These are phyloP conservation scores for Endoconidiophora laricicola DNA, from an alignment of 2,329 filamentous ascomycete species.

Conservation along the genomic window DNA sequence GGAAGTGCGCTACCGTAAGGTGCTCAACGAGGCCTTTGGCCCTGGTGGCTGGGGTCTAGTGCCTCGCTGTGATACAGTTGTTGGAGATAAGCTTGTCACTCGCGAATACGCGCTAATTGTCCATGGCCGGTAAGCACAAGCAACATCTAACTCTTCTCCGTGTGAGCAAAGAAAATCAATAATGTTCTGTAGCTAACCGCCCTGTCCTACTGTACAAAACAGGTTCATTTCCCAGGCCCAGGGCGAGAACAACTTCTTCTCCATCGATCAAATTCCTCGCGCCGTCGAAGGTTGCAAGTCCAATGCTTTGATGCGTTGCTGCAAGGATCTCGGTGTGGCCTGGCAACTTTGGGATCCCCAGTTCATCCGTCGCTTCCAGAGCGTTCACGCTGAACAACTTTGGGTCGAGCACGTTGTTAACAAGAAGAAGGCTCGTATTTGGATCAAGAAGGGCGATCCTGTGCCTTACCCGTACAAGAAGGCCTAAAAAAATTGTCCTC, in stretches of 20 bases:
- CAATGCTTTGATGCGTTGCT: slow-evolving; percentile 94
- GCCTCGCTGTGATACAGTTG: slow-evolving; percentile 68
- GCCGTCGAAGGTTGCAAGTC: slow-evolving; percentile 95
- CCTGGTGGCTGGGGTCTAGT: slow-evolving; percentile 92
- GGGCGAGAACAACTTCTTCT: slow-evolving; percentile 90
- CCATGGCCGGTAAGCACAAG: slow-evolving; percentile 57
- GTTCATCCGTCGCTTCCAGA: slow-evolving; percentile 72
- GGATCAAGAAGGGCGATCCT: slow-evolving; percentile 59
- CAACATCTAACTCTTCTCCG: background rate
- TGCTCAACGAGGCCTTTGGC: slow-evolving; percentile 80
- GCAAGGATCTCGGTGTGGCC: slow-evolving; percentile 90
- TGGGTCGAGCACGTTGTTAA: slow-evolving; percentile 79
- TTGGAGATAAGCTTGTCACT: slow-evolving; percentile 66
- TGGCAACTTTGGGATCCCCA: slow-evolving; percentile 93
- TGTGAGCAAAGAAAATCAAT: background rate
- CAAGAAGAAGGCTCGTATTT: slow-evolving; percentile 83
- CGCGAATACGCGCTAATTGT: slow-evolving; percentile 86
- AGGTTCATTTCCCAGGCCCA: slow-evolving; percentile 85
- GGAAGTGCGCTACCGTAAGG: slow-evolving; percentile 92
- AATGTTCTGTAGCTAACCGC: background rate
- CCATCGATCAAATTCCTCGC: slow-evolving; percentile 74
- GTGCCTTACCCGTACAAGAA: slow-evolving; percentile 44
- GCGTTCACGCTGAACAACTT: slow-evolving; percentile 54
- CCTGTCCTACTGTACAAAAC: slow-evolving; percentile 9
- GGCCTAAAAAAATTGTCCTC: slow-evolving; percentile 1